phyloP scores from a whole-genome alignment of 768 basidiomycete species.

The Boletus rex-veris region DNA sequence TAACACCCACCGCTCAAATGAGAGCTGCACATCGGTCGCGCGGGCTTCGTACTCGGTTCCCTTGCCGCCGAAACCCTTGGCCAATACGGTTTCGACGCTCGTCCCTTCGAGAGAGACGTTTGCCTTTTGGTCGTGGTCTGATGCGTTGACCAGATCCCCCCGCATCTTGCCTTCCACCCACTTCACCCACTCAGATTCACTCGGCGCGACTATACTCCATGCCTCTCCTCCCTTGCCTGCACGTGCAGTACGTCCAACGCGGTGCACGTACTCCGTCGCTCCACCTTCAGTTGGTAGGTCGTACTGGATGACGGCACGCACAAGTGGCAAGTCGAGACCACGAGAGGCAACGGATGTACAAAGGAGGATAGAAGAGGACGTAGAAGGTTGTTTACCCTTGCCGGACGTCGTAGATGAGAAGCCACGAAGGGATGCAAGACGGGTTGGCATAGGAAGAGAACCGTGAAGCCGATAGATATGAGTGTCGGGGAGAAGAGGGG shows the following conservation, averaged over 20 bases:
- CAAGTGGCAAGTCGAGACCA: slow-evolving; percentile 92
- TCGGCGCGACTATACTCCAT: slow-evolving; percentile 88
- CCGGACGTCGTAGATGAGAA: slow-evolving; percentile 55
- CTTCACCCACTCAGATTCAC: slow-evolving; percentile 83
- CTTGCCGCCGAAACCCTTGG: slow-evolving; percentile 82
- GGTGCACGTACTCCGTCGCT: slow-evolving; percentile 93
- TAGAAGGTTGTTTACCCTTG: slow-evolving; percentile 29
- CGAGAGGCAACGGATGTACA: slow-evolving; percentile 99
- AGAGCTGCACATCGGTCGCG: slow-evolving; percentile 93
- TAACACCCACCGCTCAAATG: slow-evolving; percentile 93
- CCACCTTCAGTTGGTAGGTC: slow-evolving; percentile 98
- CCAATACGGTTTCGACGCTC: slow-evolving; percentile 66
- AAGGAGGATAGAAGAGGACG: slow-evolving; percentile 69
- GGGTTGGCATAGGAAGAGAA: slow-evolving; percentile 76
- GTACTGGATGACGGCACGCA: slow-evolving; percentile 92
- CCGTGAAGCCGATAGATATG: slow-evolving; percentile 90
- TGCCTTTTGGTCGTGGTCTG: slow-evolving; percentile 30
- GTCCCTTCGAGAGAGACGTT: slow-evolving; percentile 55
- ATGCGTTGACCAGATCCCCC: slow-evolving; percentile 36
- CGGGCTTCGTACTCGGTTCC: slow-evolving; percentile 78
- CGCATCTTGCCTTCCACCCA: slow-evolving; percentile 88
- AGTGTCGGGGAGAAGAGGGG: slow-evolving; percentile 76
- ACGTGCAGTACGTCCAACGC: slow-evolving; percentile 95
- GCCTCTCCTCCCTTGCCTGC: slow-evolving; percentile 95
- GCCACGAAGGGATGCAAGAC: slow-evolving; percentile 76